Evolutionary conservation across 495 filamentous ascomycete genomes (phyloP).

Genomic region (Aspergillus funiculosus): DNA sequence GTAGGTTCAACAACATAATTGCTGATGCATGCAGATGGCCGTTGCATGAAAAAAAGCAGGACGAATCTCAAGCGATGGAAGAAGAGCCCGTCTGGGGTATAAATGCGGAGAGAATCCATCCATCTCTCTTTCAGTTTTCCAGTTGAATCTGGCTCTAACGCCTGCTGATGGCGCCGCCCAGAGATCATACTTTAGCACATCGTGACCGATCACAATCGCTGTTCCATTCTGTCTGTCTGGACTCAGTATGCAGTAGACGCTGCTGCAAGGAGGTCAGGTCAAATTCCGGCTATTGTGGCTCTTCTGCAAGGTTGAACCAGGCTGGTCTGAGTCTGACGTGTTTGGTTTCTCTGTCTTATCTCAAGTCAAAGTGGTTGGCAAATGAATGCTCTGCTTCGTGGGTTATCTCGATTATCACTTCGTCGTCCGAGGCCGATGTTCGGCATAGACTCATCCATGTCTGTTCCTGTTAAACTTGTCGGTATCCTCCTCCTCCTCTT

Average conservation of each 20-base stretch:
- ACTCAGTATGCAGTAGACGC: too few relatives aligned
- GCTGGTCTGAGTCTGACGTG: conserved; percentile 2
- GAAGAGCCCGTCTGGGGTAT: conserved; percentile 5
- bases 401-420: conserved; percentile 16
- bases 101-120: conserved; percentile 6
- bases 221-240: too few relatives aligned
- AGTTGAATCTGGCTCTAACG: background rate
- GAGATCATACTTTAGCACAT: too few relatives aligned
- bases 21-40: too few relatives aligned
- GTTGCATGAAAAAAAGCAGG: background rate
- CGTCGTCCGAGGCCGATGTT: conserved; percentile 11
- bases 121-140: background rate
- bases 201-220: too few relatives aligned
- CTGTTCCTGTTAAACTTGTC: too few relatives aligned
- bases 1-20: too few relatives aligned
- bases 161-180: background rate
- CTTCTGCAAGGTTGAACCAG: conserved; percentile 2
- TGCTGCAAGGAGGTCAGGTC: conserved; percentile 1
- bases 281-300: background rate
- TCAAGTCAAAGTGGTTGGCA: conserved; percentile 6
- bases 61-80: background rate
- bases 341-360: conserved; percentile 9
- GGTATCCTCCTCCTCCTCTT: background rate
- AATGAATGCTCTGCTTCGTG: conserved; percentile 5
- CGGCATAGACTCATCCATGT: conserved; percentile 6